These are phyloP conservation scores for Aechmea fasciata DNA, from an alignment of 176 grass and related monocot species.

Conservation along the genomic window DNA sequence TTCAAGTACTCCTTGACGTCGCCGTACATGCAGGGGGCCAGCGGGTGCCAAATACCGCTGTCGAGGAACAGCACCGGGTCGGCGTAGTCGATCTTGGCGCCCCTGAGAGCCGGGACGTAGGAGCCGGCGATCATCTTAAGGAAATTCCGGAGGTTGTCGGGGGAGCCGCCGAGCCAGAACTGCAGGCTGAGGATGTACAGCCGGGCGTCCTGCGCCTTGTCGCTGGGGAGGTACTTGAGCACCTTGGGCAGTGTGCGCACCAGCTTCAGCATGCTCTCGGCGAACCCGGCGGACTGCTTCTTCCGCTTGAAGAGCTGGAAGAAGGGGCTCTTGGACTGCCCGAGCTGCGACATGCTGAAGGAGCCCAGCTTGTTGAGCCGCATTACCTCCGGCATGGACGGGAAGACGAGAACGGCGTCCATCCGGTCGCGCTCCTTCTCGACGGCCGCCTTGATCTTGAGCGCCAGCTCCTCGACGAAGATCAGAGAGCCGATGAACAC, in stretches of 20 bases:
- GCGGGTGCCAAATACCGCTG: constrained; percentile 89
- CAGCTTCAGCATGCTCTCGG: constrained; percentile 98
- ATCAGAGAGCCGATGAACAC: constrained; percentile 98
- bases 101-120: constrained; percentile 59
- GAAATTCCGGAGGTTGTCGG: constrained; percentile 92
- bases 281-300: constrained; percentile 66
- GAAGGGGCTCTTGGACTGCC: constrained; percentile 98
- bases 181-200: constrained; percentile 96
- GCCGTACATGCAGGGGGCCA: constrained; percentile 84
- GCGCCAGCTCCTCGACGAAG: constrained; percentile 97
- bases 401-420: constrained; percentile 96
- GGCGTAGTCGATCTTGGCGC: constrained; percentile 51
- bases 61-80: constrained; percentile 92
- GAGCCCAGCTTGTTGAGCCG: constrained; percentile 94
- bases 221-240: constrained; percentile 93
- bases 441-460: constrained; percentile 76
- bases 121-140: constrained; percentile 91
- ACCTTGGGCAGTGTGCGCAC: constrained; percentile 95
- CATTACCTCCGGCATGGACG: constrained; percentile 99
- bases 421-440: constrained; percentile 68
- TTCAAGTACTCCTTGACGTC: constrained; percentile 98
- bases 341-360: constrained; percentile 98
- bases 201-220: constrained; percentile 98
- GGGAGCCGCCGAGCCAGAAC: constrained; percentile 98
- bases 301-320: constrained; percentile 99